A percentile compares a stretch with the other conserved stretches of the same genome.
Evolutionary conservation across 331 rosid species (phyloP).

Genomic region (Quercus tomentella): DNA sequence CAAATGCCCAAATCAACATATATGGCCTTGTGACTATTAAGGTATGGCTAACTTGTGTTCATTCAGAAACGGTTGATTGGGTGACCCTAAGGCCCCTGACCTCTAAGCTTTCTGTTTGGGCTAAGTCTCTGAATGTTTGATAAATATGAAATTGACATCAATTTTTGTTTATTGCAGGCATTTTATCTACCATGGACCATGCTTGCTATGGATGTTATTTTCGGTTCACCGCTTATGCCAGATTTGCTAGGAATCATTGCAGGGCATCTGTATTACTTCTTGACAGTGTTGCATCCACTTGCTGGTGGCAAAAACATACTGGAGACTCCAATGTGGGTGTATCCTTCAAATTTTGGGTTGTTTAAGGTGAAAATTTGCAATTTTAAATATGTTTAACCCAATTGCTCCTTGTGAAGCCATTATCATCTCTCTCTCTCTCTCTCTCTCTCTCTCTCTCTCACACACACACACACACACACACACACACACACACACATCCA

Average conservation of each 20-base stretch:
- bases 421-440: neutral
- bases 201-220: constrained; percentile 92
- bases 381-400: neutral
- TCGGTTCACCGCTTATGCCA: constrained; percentile 65
- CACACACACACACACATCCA: too few relatives aligned
- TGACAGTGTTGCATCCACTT: constrained; percentile 92
- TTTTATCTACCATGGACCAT: constrained; percentile 98
- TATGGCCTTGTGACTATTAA: constrained; percentile 90
- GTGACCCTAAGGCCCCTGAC: neutral
- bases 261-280: constrained; percentile 92
- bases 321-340: constrained; percentile 92
- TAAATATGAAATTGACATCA: neutral
- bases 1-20: constrained; percentile 73
- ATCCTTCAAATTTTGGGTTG: constrained; percentile 50
- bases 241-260: constrained; percentile 89
- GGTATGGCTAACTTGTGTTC: constrained; percentile 34
- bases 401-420: neutral
- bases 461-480: rapidly evolving
- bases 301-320: constrained; percentile 81
- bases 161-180: constrained; percentile 52
- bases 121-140: constrained; percentile 10
- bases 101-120: neutral
- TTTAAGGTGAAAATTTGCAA: constrained; percentile 5
- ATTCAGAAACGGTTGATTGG: neutral
- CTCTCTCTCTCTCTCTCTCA: neutral